A percentile compares a stretch with the other conserved stretches of the same genome.
These are phyloP conservation scores for Tothia fuscella DNA, from an alignment of 2,329 filamentous ascomycete species.

Conservation along the genomic window DNA sequence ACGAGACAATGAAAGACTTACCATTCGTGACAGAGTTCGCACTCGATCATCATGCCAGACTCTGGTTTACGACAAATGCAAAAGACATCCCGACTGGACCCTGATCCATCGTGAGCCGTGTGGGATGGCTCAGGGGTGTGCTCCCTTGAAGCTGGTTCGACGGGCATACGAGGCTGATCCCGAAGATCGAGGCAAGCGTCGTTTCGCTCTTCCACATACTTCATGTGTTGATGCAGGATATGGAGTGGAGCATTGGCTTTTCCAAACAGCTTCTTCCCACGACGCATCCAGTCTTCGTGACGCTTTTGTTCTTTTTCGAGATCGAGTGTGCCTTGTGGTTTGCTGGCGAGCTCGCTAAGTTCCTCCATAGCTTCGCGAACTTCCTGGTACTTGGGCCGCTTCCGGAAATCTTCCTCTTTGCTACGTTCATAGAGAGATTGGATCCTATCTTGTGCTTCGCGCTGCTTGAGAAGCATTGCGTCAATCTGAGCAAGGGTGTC, in stretches of 20 bases:
- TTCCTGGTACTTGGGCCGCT: slow-evolving; percentile 76
- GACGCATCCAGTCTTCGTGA: slow-evolving; percentile 98
- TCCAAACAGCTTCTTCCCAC: slow-evolving; percentile 93
- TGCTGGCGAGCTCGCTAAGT: slow-evolving; percentile 80
- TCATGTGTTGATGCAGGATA: slow-evolving; percentile 89
- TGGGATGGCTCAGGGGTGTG: slow-evolving; percentile 48
- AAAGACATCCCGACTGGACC: slow-evolving; percentile 65
- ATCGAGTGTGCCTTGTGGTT: slow-evolving; percentile 80
- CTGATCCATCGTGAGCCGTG: slow-evolving; percentile 31
- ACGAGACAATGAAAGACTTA: slow-evolving; percentile 32
- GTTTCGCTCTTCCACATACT: slow-evolving; percentile 83
- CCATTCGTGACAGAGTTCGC: slow-evolving; percentile 96
- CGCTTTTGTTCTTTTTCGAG: slow-evolving; percentile 88
- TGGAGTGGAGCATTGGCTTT: slow-evolving; percentile 96
- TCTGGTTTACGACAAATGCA: slow-evolving; percentile 91
- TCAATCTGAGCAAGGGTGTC: slow-evolving; percentile 77
- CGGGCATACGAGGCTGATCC: slow-evolving; percentile 79
- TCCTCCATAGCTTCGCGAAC: slow-evolving; percentile 84
- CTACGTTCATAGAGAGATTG: slow-evolving; percentile 68
- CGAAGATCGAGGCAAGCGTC: slow-evolving; percentile 80
- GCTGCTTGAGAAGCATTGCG: slow-evolving; percentile 86
- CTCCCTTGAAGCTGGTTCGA: slow-evolving; percentile 83
- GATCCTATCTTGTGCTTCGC: slow-evolving; percentile 85
- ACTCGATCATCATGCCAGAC: slow-evolving; percentile 99
- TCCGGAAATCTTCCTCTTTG: slow-evolving; percentile 59